A percentile compares a stretch with the other conserved stretches of the same genome.
Conservation (phyloP, 1,284 basidiomycete species). For the Kalmanozyma brasiliensis region DNA sequence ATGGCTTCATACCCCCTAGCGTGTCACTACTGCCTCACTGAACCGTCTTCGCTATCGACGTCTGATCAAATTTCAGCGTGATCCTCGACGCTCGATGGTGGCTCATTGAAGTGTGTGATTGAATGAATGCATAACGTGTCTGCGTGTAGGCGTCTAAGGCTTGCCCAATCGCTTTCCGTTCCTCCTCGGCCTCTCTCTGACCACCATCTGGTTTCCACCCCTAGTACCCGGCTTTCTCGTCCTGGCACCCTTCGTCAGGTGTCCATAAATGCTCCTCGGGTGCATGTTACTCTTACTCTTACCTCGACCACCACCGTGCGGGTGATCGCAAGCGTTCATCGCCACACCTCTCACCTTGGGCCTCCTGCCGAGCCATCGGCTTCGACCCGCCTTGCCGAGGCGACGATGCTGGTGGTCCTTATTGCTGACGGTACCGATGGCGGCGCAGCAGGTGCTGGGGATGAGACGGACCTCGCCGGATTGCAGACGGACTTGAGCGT, state of each 20-base stretch:
- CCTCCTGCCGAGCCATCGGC: slow-evolving; percentile 85
- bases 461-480: slow-evolving; percentile 92
- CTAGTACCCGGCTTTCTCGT: slow-evolving; percentile 85
- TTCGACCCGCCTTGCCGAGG: slow-evolving; percentile 90
- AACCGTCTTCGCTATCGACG: no score
- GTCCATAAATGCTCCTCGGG: slow-evolving; percentile 79
- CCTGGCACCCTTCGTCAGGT: slow-evolving; percentile 88
- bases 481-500: slow-evolving; percentile 85
- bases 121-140: no score
- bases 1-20: no score
- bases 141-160: slow-evolving; percentile 28
- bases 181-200: slow-evolving; percentile 86
- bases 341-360: slow-evolving; percentile 95
- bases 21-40: no score
- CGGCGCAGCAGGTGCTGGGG: slow-evolving; percentile 83
- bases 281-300: slow-evolving; percentile 88
- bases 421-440: slow-evolving; percentile 92
- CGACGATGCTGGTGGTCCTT: slow-evolving; percentile 84
- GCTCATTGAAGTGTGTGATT: no score
- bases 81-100: no score
- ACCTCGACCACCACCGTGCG: slow-evolving; percentile 96
- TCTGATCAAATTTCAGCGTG: no score
- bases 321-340: slow-evolving; percentile 97
- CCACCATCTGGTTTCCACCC: slow-evolving; percentile 94
- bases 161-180: slow-evolving; percentile 74